These are phyloP conservation scores for Aspergillus fumigatiaffinis DNA, from an alignment of 2,329 filamentous ascomycete species.

Conservation along the genomic window DNA sequence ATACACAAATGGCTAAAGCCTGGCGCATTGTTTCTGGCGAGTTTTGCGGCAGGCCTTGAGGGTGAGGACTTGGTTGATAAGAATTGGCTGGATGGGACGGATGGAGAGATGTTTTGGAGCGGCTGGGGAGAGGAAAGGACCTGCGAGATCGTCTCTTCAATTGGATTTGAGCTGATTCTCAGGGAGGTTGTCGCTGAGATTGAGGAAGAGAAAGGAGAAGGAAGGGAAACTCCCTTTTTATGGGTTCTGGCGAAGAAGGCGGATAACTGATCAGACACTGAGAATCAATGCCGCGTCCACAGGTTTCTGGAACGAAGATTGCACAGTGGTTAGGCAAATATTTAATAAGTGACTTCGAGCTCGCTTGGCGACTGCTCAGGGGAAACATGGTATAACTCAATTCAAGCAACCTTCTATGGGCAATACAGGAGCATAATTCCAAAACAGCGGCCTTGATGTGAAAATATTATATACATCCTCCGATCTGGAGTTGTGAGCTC, in stretches of 20 bases:
- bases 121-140: slow-evolving; percentile 35
- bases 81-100: slow-evolving; percentile 32
- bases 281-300: no score
- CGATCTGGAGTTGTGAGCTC: no score
- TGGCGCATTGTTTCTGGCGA: slow-evolving; percentile 49
- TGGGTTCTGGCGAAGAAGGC: slow-evolving; percentile 16
- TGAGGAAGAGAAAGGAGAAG: slow-evolving; percentile 11
- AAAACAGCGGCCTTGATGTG: no score
- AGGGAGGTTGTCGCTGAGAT: slow-evolving; percentile 20
- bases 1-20: slow-evolving; percentile 50
- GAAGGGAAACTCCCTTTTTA: slow-evolving; percentile 11
- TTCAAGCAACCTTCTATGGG: no score
- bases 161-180: slow-evolving; percentile 19
- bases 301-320: neutral
- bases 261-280: no score
- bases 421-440: no score
- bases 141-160: slow-evolving; percentile 19
- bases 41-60: slow-evolving; percentile 35
- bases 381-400: no score
- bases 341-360: no score
- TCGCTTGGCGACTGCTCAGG: no score
- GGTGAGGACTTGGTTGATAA: slow-evolving; percentile 13
- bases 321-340: no score
- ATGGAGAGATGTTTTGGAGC: slow-evolving; percentile 39
- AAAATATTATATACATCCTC: no score